phyloP scores from a whole-genome alignment of 305 asterid species.

The Fraxinus albicans region DNA sequence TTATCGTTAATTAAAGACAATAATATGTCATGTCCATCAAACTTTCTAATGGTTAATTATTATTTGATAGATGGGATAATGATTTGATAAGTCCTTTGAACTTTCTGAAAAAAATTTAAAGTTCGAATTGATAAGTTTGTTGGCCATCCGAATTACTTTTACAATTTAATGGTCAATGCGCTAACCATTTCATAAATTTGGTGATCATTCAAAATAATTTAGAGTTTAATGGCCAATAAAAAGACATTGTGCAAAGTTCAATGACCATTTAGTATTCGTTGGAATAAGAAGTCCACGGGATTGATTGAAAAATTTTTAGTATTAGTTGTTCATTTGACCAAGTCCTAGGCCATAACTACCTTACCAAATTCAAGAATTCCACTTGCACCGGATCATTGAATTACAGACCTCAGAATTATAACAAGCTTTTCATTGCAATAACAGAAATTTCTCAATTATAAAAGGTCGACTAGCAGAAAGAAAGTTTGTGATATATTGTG shows the following conservation, averaged over 20 bases:
- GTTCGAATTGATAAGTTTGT: neutral
- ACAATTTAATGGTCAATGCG: neutral
- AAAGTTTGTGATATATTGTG: neutral
- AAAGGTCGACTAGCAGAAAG: neutral
- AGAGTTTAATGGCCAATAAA: neutral
- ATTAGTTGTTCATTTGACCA: neutral
- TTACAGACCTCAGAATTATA: neutral
- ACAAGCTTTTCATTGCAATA: neutral
- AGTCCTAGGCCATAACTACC: neutral
- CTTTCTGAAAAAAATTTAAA: neutral
- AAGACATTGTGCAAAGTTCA: neutral
- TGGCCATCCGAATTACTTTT: neutral
- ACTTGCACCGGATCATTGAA: neutral
- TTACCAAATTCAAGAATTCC: neutral
- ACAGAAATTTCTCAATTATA: neutral
- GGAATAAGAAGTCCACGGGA: neutral
- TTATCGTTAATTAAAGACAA: neutral
- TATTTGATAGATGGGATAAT: neutral
- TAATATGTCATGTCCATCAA: neutral
- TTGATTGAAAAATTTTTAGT: neutral
- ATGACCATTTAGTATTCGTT: no score
- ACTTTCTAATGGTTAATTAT: no score
- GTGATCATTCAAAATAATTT: neutral
- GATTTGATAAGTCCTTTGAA: neutral
- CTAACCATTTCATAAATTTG: neutral